phyloP scores from a whole-genome alignment of 495 filamentous ascomycete species.

The Podospora sp. region DNA sequence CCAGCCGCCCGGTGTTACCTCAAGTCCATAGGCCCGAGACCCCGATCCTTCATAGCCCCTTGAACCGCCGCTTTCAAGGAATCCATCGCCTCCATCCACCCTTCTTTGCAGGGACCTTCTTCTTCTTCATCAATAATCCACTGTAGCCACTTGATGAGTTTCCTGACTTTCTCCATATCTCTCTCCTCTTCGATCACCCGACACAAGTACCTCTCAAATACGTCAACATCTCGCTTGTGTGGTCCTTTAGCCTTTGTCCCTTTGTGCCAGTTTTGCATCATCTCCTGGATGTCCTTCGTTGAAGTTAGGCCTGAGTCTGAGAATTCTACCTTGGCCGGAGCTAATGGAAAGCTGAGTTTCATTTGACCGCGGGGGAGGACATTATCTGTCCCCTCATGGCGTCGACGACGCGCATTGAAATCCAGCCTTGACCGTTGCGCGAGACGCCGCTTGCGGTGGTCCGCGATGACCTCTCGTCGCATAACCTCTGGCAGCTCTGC shows the following conservation, averaged over 20 bases:
- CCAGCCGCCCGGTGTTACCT: conserved; percentile 14
- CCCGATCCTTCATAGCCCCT: conserved; percentile 61
- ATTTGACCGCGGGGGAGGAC: conserved; percentile 33
- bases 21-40: conserved; percentile 65
- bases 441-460: conserved; percentile 64
- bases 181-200: conserved; percentile 71
- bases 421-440: conserved; percentile 37
- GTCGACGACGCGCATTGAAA: conserved; percentile 20
- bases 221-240: conserved; percentile 73
- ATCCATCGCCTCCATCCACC: conserved; percentile 54
- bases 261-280: conserved; percentile 65
- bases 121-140: conserved; percentile 66
- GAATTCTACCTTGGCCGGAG: conserved; percentile 41
- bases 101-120: conserved; percentile 30
- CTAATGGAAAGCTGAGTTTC: conserved; percentile 37
- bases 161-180: conserved; percentile 59
- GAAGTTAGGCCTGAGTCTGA: conserved; percentile 27
- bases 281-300: conserved; percentile 39
- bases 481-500: conserved; percentile 81
- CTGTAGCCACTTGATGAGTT: conserved; percentile 64
- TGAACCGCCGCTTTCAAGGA: conserved; percentile 61
- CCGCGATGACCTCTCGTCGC: conserved; percentile 71
- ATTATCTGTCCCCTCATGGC: conserved; percentile 21
- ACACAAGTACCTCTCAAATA: conserved; percentile 67
- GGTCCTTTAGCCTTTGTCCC: conserved; percentile 71